These are phyloP conservation scores for Abelmoschus esculentus DNA, from an alignment of 345 rosid species.

Conservation along the genomic window DNA sequence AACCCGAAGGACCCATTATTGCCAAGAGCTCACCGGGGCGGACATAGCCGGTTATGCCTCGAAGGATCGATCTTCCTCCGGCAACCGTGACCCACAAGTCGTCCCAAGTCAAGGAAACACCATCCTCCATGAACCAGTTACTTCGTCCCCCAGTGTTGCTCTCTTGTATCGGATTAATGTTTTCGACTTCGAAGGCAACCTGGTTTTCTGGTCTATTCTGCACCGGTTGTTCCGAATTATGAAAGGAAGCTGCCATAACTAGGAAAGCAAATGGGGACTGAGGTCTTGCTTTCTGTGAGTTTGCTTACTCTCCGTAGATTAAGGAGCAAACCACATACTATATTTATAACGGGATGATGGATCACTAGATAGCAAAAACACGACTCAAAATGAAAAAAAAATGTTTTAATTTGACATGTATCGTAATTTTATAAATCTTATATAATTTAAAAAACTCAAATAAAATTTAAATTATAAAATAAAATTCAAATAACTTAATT, in stretches of 20 bases:
- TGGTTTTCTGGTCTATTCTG: not conserved
- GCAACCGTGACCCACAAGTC: conserved; percentile 33
- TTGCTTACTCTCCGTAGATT: not conserved
- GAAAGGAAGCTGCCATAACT: not conserved
- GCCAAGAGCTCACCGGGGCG: conserved; percentile 44
- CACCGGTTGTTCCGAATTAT: not conserved
- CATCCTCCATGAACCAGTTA: not conserved
- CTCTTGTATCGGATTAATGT: not conserved
- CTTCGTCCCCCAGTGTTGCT: not conserved
- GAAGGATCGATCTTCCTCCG: conserved; percentile 22
- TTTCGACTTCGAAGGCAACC: conserved; percentile 4
- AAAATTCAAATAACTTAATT: no score
- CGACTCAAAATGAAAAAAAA: no score
- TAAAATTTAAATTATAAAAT: no score
- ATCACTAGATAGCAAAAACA: no score
- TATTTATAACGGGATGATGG: not conserved
- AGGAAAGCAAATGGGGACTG: not conserved
- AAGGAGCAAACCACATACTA: not conserved
- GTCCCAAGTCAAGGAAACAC: conserved; percentile 33
- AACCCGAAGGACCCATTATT: conserved; percentile 60
- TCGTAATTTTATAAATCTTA: no score
- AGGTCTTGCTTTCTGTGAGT: not conserved
- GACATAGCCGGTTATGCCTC: conserved; percentile 38
- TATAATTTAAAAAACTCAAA: no score
- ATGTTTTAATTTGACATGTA: no score